Evolutionary conservation across 2,329 filamentous ascomycete species (phyloP).

Genomic region (Bipolaris bicolor): DNA sequence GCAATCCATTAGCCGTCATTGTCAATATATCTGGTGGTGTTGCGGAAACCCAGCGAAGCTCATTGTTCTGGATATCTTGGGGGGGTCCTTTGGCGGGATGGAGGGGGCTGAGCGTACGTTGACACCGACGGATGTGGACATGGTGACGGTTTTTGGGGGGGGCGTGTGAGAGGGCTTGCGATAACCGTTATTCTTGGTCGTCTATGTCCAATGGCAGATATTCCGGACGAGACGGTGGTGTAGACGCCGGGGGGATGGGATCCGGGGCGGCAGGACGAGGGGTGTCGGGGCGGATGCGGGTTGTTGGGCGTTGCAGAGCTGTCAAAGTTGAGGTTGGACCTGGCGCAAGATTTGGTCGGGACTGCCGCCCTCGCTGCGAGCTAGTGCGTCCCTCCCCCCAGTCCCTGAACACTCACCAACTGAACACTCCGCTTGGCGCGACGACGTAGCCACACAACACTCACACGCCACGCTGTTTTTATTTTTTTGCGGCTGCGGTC

Average conservation of each 20-base stretch:
- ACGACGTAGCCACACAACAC: slow-evolving; percentile 19
- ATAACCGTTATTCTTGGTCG: slow-evolving; percentile 23
- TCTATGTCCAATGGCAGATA: slow-evolving; percentile 41
- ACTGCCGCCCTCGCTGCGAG: slow-evolving; percentile 20
- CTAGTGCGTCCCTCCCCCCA: slow-evolving; percentile 14
- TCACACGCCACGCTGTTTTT: slow-evolving; percentile 6
- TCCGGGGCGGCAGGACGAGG: slow-evolving; percentile 24
- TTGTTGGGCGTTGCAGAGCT: slow-evolving; percentile 29
- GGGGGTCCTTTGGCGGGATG: not conserved
- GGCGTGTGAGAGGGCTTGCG: slow-evolving; percentile 26
- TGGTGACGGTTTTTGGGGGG: slow-evolving; percentile 32
- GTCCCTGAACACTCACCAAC: slow-evolving; percentile 24
- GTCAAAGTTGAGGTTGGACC: slow-evolving; percentile 38
- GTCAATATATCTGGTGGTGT: slow-evolving; percentile 1
- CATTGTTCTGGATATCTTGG: not conserved
- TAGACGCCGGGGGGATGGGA: slow-evolving; percentile 18
- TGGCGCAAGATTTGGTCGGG: slow-evolving; percentile 35
- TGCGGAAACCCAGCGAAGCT: not conserved
- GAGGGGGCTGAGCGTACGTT: slow-evolving; percentile 54
- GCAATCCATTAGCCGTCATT: slow-evolving; percentile 31
- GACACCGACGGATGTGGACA: slow-evolving; percentile 57
- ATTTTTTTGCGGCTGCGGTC: not conserved
- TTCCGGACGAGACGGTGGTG: slow-evolving; percentile 25
- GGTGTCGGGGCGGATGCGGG: slow-evolving; percentile 31
- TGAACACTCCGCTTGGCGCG: slow-evolving; percentile 35